A percentile compares a stretch with the other conserved stretches of the same genome.
phyloP scores from a whole-genome alignment of 1,284 basidiomycete species.

The Heimioporus retisporus region DNA sequence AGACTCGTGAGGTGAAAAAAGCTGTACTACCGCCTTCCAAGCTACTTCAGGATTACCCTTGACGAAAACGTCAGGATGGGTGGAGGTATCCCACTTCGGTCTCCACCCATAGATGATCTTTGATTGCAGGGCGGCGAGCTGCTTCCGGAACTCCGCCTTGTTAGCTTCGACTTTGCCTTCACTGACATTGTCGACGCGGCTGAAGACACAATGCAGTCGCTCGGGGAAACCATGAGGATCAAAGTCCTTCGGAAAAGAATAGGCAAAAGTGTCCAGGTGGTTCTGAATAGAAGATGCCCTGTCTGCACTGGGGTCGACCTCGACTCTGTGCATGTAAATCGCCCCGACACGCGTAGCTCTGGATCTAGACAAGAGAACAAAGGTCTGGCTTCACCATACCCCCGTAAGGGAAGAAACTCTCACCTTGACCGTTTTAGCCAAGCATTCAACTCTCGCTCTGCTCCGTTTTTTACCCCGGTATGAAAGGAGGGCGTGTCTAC shows the following conservation, averaged over 20 bases:
- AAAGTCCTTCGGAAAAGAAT: conserved; percentile 15
- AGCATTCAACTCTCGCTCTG: background rate
- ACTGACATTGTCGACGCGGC: too few species aligned
- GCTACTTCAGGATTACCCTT: too few species aligned
- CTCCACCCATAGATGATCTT: too few species aligned
- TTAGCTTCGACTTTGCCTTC: too few species aligned
- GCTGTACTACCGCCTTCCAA: too few species aligned
- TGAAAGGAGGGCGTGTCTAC: conserved; percentile 31
- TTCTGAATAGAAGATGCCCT: conserved; percentile 10
- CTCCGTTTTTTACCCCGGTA: background rate
- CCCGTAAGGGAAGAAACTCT: background rate
- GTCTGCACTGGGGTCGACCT: background rate
- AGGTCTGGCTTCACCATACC: background rate
- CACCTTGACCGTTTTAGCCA: conserved; percentile 28
- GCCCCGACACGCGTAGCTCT: conserved; percentile 22
- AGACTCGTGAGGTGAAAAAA: too few species aligned
- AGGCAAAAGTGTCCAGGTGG: conserved; percentile 20
- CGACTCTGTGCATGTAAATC: conserved; percentile 33
- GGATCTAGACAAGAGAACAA: conserved; percentile 5
- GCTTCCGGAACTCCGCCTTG: too few species aligned
- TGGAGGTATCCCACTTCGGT: too few species aligned
- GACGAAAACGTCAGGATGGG: too few species aligned
- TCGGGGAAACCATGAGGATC: too few species aligned
- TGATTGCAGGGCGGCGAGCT: too few species aligned
- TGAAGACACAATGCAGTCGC: too few species aligned